Evolutionary conservation across 1,284 basidiomycete genomes (phyloP).

Genomic region (Tausonia pullulans): DNA sequence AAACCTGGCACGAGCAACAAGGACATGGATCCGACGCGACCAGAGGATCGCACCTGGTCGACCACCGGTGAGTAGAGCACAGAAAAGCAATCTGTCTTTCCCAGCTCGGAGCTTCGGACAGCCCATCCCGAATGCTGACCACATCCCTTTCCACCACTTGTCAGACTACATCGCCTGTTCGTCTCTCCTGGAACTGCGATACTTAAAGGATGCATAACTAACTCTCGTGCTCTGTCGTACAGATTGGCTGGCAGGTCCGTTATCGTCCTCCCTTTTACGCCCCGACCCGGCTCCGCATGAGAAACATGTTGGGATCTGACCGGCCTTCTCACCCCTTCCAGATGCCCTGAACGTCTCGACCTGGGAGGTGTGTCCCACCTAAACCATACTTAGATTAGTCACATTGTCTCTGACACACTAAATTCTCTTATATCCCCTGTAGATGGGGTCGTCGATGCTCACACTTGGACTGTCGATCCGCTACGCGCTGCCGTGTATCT

Average conservation of each 20-base stretch:
- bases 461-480: not conserved
- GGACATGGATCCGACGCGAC: constrained; percentile 4
- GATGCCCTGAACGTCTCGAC: not conserved
- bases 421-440: not conserved
- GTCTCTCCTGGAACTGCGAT: too few species aligned
- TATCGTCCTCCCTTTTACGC: not conserved
- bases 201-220: not conserved
- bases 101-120: not conserved
- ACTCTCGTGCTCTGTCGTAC: not conserved
- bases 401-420: not conserved
- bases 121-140: not conserved
- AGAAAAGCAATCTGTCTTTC: not conserved
- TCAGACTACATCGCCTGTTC: not conserved
- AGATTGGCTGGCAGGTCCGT: not conserved
- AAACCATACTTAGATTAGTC: not conserved
- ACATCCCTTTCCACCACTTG: not conserved
- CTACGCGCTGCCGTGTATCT: constrained; percentile 8
- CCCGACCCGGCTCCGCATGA: not conserved
- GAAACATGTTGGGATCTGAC: not conserved
- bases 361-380: not conserved
- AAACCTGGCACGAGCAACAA: not conserved
- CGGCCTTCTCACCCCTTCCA: not conserved
- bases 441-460: constrained; percentile 10
- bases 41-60: not conserved
- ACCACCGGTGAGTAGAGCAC: not conserved